Evolutionary conservation across 2,329 filamentous ascomycete genomes (phyloP).

Genomic region (Cytospora paraplurivora): DNA sequence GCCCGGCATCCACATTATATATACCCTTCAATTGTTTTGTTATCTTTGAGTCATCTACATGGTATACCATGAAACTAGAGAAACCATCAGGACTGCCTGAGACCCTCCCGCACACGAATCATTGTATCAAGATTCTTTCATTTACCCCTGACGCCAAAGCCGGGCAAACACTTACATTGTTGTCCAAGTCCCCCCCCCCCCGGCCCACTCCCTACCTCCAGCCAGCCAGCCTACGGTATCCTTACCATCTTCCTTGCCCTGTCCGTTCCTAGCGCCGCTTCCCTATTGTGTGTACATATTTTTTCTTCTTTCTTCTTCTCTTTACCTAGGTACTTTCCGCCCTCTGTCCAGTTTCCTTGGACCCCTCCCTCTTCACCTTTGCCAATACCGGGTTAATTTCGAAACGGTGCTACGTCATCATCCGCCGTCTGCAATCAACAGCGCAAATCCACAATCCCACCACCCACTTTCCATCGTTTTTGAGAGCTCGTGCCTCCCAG

Average conservation of each 20-base stretch:
- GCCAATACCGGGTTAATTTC: slow-evolving; percentile 20
- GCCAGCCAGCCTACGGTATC: slow-evolving; percentile 1
- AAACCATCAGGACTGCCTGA: too few relatives aligned
- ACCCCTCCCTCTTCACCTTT: not conserved
- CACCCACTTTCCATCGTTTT: not conserved
- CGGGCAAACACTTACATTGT: too few relatives aligned
- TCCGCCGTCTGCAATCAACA: slow-evolving; percentile 5
- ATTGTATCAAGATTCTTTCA: too few relatives aligned
- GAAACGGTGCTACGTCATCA: slow-evolving; percentile 24
- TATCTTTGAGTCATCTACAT: too few relatives aligned
- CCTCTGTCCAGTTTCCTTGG: slow-evolving; percentile 5
- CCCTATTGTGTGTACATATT: too few relatives aligned
- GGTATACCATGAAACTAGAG: too few relatives aligned
- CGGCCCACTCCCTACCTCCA: too few relatives aligned
- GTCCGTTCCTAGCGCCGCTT: slow-evolving; percentile 4
- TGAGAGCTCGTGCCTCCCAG: slow-evolving; percentile 5
- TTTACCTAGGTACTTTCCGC: slow-evolving; percentile 13
- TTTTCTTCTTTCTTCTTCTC: not conserved
- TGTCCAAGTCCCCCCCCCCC: too few relatives aligned
- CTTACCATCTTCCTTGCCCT: slow-evolving; percentile 10
- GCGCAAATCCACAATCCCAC: slow-evolving; percentile 9
- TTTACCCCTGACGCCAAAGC: too few relatives aligned
- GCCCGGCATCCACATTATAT: too few relatives aligned
- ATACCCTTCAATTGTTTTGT: too few relatives aligned
- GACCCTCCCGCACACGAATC: too few relatives aligned